These are phyloP conservation scores for Pichia sp. DNA, from an alignment of 1,139 yeast species.

Conservation along the genomic window DNA sequence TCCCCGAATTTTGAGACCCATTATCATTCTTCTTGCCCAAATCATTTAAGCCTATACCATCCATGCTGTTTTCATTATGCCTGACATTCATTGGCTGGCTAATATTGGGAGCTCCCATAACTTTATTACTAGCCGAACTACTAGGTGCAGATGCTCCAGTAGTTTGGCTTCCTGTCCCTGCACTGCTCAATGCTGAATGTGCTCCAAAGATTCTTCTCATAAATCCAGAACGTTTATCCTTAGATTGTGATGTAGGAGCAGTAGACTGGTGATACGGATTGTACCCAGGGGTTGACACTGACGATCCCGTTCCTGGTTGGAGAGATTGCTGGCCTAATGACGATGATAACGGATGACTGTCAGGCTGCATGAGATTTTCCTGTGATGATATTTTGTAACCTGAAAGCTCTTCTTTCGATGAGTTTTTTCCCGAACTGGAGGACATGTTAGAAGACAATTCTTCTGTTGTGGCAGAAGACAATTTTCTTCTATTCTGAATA, in stretches of 20 bases:
- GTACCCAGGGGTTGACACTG: conserved; percentile 5
- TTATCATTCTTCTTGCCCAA: not conserved
- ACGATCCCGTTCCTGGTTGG: conserved; percentile 5
- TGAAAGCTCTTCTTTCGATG: conserved; percentile 8
- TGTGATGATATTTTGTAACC: conserved; percentile 6
- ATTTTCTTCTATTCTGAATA: conserved; percentile 8
- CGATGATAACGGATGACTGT: not conserved
- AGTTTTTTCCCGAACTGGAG: conserved; percentile 6
- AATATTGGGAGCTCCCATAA: conserved; percentile 20
- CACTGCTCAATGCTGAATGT: conserved; percentile 5
- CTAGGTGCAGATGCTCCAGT: not conserved
- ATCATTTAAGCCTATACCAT: not conserved
- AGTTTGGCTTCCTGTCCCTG: conserved; percentile 8
- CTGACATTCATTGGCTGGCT: conserved; percentile 31
- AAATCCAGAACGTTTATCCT: conserved; percentile 24
- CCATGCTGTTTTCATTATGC: conserved; percentile 21
- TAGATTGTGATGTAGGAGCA: conserved; percentile 7
- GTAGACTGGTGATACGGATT: conserved; percentile 6
- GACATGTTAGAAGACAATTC: conserved; percentile 13
- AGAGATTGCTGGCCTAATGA: not conserved
- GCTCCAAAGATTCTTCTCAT: conserved; percentile 31
- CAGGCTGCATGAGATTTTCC: not conserved
- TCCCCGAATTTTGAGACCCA: conserved; percentile 3
- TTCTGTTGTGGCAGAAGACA: conserved; percentile 9
- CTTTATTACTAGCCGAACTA: conserved; percentile 5